Evolutionary conservation across 176 grass and related monocot genomes (phyloP).

Genomic region (Aegilops sharonensis): DNA sequence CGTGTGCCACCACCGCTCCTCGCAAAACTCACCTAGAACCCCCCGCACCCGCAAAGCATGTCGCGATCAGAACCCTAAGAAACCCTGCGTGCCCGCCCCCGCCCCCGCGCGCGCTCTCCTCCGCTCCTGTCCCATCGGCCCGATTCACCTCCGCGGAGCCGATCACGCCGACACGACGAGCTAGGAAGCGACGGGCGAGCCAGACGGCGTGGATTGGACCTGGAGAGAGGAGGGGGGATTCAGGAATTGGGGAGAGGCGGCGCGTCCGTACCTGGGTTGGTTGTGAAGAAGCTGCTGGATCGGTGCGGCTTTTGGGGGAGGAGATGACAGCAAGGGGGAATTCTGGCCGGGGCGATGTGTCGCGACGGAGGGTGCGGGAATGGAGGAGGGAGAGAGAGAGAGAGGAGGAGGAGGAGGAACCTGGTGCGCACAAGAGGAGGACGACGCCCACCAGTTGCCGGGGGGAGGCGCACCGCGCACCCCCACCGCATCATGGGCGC

Average conservation of each 20-base stretch:
- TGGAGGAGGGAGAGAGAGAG: slow-evolving; percentile 12
- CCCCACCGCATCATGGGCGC: slow-evolving; percentile 30
- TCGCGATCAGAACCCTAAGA: slow-evolving; percentile 39
- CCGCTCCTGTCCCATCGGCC: slow-evolving; percentile 3
- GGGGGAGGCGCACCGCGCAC: slow-evolving; percentile 16
- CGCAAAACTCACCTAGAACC: slow-evolving; percentile 4
- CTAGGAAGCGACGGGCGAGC: background rate
- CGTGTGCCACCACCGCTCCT: background rate
- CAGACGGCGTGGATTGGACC: background rate
- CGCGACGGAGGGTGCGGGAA: slow-evolving; percentile 10
- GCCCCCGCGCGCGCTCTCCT: background rate
- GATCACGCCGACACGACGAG: background rate
- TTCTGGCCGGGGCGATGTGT: background rate
- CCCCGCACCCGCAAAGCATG: background rate
- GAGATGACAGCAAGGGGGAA: background rate
- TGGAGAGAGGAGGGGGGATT: background rate
- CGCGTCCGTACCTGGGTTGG: slow-evolving; percentile 25
- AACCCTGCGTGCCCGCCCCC: background rate
- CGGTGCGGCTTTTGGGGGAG: background rate
- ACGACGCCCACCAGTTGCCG: slow-evolving; percentile 40
- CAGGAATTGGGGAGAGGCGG: background rate
- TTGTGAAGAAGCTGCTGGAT: background rate
- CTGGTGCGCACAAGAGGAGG: slow-evolving; percentile 35
- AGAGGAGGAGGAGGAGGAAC: slow-evolving; percentile 3
- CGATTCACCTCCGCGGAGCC: background rate